Percentiles rank a stretch among this genome's conserved stretches.
Conservation (phyloP, 495 filamentous ascomycete species). For the Aspergillus campestris region DNA sequence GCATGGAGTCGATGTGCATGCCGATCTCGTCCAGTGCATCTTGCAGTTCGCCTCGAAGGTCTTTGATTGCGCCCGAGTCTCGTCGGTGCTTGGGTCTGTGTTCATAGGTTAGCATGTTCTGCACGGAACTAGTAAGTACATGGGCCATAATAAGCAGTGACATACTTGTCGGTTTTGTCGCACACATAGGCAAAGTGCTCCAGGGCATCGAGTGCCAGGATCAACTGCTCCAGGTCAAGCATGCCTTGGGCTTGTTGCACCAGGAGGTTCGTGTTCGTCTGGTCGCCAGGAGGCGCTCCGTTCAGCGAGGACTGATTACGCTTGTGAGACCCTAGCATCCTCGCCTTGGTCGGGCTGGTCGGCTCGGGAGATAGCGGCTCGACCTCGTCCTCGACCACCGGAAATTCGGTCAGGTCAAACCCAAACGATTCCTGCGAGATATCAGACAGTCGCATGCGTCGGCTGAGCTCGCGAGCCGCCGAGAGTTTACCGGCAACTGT, state of each 20-base stretch:
- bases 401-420: constrained; percentile 29
- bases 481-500: constrained; percentile 41
- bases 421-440: constrained; percentile 36
- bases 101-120: constrained; percentile 7
- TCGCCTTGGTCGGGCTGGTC: constrained; percentile 28
- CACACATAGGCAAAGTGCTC: constrained; percentile 47
- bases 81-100: constrained; percentile 24
- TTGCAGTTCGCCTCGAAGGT: constrained; percentile 24
- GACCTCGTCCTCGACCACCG: constrained; percentile 13
- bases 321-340: constrained; percentile 13
- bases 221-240: constrained; percentile 64
- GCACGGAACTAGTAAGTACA: too few relatives aligned
- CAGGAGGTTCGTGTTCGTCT: constrained; percentile 24
- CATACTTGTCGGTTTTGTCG: constrained; percentile 38
- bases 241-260: constrained; percentile 51
- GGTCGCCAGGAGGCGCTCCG: constrained; percentile 1
- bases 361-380: constrained; percentile 18
- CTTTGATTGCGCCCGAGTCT: constrained; percentile 28
- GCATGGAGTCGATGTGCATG: constrained; percentile 24
- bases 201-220: constrained; percentile 56
- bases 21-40: constrained; percentile 26
- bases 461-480: constrained; percentile 56
- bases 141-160: too few relatives aligned
- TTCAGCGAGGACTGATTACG: constrained; percentile 12
- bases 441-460: constrained; percentile 32